phyloP scores from a whole-genome alignment of 345 rosid species.

The Kandelia obovata region DNA sequence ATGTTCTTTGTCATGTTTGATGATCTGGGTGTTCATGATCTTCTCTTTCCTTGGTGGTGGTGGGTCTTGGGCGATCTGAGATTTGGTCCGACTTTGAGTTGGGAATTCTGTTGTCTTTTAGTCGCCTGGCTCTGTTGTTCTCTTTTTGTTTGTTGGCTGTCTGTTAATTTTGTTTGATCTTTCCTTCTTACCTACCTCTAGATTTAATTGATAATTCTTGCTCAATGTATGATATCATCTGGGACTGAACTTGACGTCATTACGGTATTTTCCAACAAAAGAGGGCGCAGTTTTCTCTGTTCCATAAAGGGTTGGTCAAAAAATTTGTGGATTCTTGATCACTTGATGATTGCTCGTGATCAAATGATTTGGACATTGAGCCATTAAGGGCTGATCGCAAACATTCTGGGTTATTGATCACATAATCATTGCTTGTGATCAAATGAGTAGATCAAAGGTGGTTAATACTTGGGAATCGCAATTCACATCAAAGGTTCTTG shows the following conservation, averaged over 20 bases:
- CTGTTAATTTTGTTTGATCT: background rate
- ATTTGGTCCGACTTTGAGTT: conserved; percentile 28
- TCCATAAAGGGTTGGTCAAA: too few relatives aligned
- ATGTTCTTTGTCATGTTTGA: conserved; percentile 7
- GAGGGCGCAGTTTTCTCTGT: too few relatives aligned
- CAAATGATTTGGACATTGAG: conserved; percentile 1
- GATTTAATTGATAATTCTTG: background rate
- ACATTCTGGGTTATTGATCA: too few relatives aligned
- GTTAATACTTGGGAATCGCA: background rate
- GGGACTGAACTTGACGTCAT: background rate
- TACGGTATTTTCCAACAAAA: background rate
- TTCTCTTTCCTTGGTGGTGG: background rate
- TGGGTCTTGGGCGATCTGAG: conserved; percentile 20
- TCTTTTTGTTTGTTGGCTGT: conserved; percentile 13
- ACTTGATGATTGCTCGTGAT: conserved; percentile 11
- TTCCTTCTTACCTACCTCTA: background rate
- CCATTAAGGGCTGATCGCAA: too few relatives aligned
- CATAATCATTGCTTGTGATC: too few relatives aligned
- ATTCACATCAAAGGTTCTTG: conserved; percentile 2
- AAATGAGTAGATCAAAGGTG: background rate
- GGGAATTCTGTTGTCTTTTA: background rate
- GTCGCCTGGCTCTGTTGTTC: background rate
- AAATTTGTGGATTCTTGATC: background rate
- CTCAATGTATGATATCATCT: background rate
- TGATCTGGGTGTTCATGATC: conserved; percentile 32